Base-by-base conservation (phyloP, 2,329 filamentous ascomycete species). In the Colletotrichum australisinense region DNA sequence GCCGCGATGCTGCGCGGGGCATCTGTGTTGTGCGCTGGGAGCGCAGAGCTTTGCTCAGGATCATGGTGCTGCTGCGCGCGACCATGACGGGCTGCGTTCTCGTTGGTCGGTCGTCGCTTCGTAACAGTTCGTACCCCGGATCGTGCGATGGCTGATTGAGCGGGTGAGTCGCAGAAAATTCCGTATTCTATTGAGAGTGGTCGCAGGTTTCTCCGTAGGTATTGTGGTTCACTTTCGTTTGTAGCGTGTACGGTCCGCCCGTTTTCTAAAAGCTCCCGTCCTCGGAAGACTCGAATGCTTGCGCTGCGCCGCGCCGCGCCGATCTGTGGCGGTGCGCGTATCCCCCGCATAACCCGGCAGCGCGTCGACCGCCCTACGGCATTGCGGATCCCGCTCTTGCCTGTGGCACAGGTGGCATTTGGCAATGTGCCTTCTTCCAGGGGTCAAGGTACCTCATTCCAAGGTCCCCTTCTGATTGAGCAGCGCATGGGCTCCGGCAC, bases 311-410 rank as follows among this genome's bases (percentile, higher is more conserved):
- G 24, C 59, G 52, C 53, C 42, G 62, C 35, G 60, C 71, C 67
- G 60, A 73, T 73, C 67, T 73, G 71, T 73, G 67, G 71, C 71
- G 60, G 71, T 73, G 71, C 71, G 59, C 22, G 35, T 58, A 46
- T 64, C 46, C 71, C 70, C 71, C 71, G 62, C 71, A 66, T 32
- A 57, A 19, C 55, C 56, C 32, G 42, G 42, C 12, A 55, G 30
- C 55, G 28, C 69, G 56, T 59, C 46, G 42, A 64, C 57, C 65
- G 35, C 52, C 59, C 55, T 71, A 46, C 52, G 14, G 32, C 42
- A 35, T 30, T 22, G 46, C 32, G 53, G 69, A 56, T 62, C 62
- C 59, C 56, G 53, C 67, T 59, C 38, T 55, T 60, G 59, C 32
- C 67, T 70, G 62, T 73, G 56, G 71, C 67, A 57, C 42, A 70